Conservation (phyloP, 805 yeast genomes). For the Pichia ethanolica region DNA sequence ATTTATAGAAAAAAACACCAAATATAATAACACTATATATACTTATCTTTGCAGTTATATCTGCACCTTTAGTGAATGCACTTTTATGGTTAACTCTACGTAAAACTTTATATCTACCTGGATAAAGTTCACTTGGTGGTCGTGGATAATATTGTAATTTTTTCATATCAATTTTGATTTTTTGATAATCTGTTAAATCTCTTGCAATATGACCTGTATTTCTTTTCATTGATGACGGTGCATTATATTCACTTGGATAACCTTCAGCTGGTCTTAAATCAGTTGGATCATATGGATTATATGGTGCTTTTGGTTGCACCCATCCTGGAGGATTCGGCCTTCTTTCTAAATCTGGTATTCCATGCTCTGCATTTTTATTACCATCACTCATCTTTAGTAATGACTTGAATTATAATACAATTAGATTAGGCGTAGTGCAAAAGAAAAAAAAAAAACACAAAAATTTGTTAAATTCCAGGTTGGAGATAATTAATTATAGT, state of each 20-base stretch:
- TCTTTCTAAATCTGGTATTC: conserved; percentile 36
- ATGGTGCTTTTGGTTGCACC: conserved; percentile 77
- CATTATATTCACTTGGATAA: conserved; percentile 71
- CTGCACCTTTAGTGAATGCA: conserved; percentile 53
- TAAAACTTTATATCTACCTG: conserved; percentile 71
- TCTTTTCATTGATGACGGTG: conserved; percentile 54
- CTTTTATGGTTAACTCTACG: conserved; percentile 47
- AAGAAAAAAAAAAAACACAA: no score
- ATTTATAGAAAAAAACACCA: conserved; percentile 65
- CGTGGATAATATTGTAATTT: conserved; percentile 69
- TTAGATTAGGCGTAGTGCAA: no score
- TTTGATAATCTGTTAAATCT: conserved; percentile 59
- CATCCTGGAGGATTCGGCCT: conserved; percentile 74
- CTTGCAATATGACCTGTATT: conserved; percentile 43
- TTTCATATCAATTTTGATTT: conserved; percentile 67
- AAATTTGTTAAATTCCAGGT: neutral
- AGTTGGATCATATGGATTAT: conserved; percentile 75
- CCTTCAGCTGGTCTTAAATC: conserved; percentile 78
- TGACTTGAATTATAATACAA: neutral
- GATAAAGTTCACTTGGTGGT: conserved; percentile 65
- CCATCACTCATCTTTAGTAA: neutral
- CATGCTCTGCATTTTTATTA: neutral
- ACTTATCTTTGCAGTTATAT: conserved; percentile 44
- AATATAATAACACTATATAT: conserved; percentile 45
- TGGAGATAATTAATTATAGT: no score